phyloP scores from a whole-genome alignment of 305 asterid species.

The Solanum hybrid region DNA sequence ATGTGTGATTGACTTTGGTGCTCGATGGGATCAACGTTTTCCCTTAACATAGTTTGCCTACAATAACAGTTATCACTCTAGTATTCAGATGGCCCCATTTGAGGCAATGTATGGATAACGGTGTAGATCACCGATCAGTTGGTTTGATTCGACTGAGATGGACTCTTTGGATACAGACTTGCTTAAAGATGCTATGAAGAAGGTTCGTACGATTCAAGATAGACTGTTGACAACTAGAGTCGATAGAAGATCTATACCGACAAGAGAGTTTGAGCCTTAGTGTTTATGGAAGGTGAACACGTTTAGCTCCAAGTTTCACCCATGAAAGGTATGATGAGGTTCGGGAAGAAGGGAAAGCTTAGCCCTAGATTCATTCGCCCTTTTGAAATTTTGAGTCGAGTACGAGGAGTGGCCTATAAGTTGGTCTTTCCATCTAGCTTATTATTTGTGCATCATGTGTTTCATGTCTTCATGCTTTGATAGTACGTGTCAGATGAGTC shows the following conservation, averaged over 20 bases:
- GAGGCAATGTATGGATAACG: neutral
- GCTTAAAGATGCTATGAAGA: neutral
- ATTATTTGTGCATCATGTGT: neutral
- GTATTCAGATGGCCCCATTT: neutral
- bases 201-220: too few species aligned
- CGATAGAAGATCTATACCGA: neutral
- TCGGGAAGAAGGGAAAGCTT: neutral
- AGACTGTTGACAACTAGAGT: neutral
- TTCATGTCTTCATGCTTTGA: too few species aligned
- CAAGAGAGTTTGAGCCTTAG: neutral
- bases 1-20: neutral
- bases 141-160: neutral
- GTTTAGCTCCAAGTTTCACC: neutral
- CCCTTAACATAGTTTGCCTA: neutral
- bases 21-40: neutral
- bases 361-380: neutral
- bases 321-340: neutral
- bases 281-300: neutral
- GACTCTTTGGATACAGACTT: too few species aligned
- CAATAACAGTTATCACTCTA: neutral
- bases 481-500: neutral
- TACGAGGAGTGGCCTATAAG: neutral
- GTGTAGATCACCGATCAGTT: neutral
- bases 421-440: neutral
- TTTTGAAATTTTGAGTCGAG: neutral